These are phyloP conservation scores for Neurospora sp. DNA, from an alignment of 2,329 filamentous ascomycete genomes.

Conservation along the genomic window DNA sequence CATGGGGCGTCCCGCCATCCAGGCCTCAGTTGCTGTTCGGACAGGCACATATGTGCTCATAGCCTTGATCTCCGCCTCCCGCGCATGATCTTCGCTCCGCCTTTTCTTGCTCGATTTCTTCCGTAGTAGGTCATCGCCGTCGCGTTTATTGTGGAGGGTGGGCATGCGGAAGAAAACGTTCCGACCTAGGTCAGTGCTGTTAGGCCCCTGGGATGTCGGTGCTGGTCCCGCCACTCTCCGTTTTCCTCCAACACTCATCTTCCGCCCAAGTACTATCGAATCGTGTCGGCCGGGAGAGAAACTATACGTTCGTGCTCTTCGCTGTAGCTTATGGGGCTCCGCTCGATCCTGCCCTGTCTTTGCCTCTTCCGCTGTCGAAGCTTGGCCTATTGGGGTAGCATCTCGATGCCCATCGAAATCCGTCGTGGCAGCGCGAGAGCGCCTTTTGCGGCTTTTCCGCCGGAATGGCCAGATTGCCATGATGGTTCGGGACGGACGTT, in stretches of 20 bases:
- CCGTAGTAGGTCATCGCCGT: constrained; percentile 47
- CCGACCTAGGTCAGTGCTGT: constrained; percentile 4
- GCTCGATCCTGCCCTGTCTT: constrained; percentile 32
- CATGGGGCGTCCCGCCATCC: constrained; percentile 48
- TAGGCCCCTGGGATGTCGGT: constrained; percentile 19
- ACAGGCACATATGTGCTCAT: constrained; percentile 65
- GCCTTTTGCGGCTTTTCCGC: constrained; percentile 59
- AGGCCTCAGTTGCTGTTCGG: constrained; percentile 50
- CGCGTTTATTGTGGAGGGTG: constrained; percentile 53
- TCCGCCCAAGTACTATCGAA: constrained; percentile 33
- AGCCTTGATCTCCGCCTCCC: constrained; percentile 81
- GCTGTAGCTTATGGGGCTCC: constrained; percentile 39
- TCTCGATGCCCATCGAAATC: constrained; percentile 37
- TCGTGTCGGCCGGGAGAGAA: constrained; percentile 53
- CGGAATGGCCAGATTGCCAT: constrained; percentile 84
- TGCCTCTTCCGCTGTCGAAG: constrained; percentile 15
- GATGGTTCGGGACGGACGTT: background rate
- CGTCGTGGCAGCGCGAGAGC: constrained; percentile 41
- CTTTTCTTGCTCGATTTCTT: constrained; percentile 74
- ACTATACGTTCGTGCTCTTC: constrained; percentile 44
- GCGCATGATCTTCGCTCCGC: constrained; percentile 62
- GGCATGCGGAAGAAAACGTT: constrained; percentile 31
- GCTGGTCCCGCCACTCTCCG: constrained; percentile 14
- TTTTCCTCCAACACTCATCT: constrained; percentile 16
- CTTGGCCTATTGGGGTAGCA: constrained; percentile 8